Evolutionary conservation across 2,329 filamentous ascomycete species (phyloP).

Genomic region (Parastagonospora nodorum): DNA sequence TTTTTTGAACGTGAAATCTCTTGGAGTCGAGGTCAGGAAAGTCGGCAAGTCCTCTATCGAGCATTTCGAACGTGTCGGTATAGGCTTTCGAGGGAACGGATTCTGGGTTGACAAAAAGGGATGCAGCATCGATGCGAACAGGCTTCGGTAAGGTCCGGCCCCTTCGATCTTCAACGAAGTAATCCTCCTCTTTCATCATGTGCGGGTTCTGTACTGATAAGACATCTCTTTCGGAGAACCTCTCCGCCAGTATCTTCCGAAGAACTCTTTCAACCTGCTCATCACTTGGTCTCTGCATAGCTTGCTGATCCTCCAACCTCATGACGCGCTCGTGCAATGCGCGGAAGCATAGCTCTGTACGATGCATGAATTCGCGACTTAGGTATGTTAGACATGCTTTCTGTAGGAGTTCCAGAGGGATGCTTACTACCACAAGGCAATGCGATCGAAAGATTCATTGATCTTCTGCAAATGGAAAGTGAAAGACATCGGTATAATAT

Average conservation of each 20-base stretch:
- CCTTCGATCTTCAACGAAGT: constrained; percentile 24
- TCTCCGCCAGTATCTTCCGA: constrained; percentile 43
- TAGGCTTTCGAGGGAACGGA: constrained; percentile 38
- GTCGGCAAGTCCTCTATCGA: constrained; percentile 24
- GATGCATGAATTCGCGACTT: constrained; percentile 38
- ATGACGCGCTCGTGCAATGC: constrained; percentile 33
- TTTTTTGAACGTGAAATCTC: constrained; percentile 1
- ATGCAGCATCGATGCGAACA: constrained; percentile 24
- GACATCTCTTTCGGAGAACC: constrained; percentile 22
- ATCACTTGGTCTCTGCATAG: constrained; percentile 29
- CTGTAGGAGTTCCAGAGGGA: background rate
- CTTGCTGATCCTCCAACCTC: constrained; percentile 32
- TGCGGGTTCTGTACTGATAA: constrained; percentile 11
- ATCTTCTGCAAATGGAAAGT: constrained; percentile 38
- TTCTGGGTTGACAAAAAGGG: constrained; percentile 32
- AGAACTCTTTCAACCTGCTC: constrained; percentile 43
- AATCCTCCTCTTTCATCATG: constrained; percentile 16
- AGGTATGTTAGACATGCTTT: constrained; percentile 5
- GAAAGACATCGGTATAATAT: constrained; percentile 33
- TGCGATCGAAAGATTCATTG: constrained; percentile 39
- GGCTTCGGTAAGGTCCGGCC: constrained; percentile 15
- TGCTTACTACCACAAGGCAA: constrained; percentile 40
- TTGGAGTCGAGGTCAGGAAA: constrained; percentile 22
- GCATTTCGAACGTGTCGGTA: constrained; percentile 32
- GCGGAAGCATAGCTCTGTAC: constrained; percentile 36